These are phyloP conservation scores for Larix sibirica DNA, from an alignment of 83 land plant genomes.

Conservation along the genomic window DNA sequence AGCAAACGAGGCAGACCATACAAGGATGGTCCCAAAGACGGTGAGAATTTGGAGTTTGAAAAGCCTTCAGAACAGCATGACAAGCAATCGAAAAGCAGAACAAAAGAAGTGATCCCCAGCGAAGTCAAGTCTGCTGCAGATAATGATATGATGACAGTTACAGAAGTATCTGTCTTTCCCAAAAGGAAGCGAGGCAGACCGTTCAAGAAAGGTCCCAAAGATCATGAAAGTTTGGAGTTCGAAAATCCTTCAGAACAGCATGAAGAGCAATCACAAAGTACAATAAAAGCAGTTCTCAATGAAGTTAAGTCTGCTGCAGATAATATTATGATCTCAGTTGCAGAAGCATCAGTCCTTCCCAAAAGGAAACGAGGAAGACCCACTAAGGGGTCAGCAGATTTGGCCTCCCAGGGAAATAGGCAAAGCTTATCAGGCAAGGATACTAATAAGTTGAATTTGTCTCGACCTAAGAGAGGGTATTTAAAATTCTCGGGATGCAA, in stretches of 20 bases:
- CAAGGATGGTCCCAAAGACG: neutral
- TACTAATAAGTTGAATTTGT: neutral
- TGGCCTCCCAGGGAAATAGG: neutral
- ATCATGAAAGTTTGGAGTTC: neutral
- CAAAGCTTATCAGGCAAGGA: neutral
- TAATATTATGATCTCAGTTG: neutral
- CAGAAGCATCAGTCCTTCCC: neutral
- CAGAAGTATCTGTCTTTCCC: neutral
- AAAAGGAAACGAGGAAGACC: conserved; percentile 6
- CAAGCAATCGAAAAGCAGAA: neutral
- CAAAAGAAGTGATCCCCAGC: neutral
- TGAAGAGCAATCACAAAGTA: neutral
- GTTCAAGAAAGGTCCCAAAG: neutral
- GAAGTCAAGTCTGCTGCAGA: neutral
- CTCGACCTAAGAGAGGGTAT: neutral
- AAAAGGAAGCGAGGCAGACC: conserved; percentile 8
- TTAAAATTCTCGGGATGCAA: too few species aligned
- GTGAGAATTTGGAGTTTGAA: neutral
- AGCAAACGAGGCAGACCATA: neutral
- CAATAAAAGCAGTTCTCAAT: neutral
- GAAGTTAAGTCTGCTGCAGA: neutral
- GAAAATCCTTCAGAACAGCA: neutral
- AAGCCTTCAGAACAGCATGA: neutral
- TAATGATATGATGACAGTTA: neutral
- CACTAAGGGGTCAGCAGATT: neutral